phyloP scores from a whole-genome alignment of 148 eudicot species.

The Dysphania ambrosioides region DNA sequence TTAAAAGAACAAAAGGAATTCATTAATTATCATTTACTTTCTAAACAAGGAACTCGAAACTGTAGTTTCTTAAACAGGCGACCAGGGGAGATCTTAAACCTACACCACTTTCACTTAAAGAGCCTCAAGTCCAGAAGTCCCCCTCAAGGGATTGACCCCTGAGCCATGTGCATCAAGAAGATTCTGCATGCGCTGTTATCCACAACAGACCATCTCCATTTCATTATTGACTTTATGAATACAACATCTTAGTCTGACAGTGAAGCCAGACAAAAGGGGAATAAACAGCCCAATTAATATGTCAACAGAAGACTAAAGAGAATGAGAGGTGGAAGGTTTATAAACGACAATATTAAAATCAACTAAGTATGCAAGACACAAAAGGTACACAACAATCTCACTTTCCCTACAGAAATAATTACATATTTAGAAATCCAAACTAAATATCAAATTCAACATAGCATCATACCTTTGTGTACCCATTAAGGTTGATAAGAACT shows the following conservation, averaged over 20 bases:
- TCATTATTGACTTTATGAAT: too few relatives aligned
- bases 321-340: background rate
- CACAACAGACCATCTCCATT: background rate
- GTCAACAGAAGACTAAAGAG: background rate
- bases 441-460: background rate
- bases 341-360: background rate
- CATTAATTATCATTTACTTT: too few relatives aligned
- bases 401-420: background rate
- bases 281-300: background rate
- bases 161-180: too few relatives aligned
- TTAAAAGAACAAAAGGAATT: too few relatives aligned
- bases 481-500: slow-evolving; percentile 87
- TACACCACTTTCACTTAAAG: too few relatives aligned
- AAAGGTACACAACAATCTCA: background rate
- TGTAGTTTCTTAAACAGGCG: too few relatives aligned
- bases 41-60: too few relatives aligned
- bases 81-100: too few relatives aligned
- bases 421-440: background rate
- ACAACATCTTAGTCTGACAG: too few relatives aligned
- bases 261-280: background rate
- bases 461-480: slow-evolving; percentile 79
- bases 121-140: too few relatives aligned
- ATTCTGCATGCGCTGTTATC: background rate
- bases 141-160: too few relatives aligned
- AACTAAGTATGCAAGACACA: background rate